phyloP scores from a whole-genome alignment of 805 yeast species.

The Starmerella bombicola region DNA sequence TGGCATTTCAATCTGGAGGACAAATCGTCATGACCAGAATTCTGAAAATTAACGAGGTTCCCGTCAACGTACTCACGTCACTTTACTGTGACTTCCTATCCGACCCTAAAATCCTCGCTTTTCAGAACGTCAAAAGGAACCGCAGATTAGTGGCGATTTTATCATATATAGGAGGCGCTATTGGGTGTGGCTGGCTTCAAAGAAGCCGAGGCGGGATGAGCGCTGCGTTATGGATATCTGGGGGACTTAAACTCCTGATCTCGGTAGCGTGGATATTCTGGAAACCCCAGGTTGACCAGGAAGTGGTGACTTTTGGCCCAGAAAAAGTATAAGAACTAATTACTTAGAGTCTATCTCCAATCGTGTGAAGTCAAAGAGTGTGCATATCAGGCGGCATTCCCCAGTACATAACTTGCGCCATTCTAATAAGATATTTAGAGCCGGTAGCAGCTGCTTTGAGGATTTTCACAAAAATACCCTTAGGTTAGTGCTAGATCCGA shows the following conservation, averaged over 20 bases:
- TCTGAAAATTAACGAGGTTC: conserved; percentile 14
- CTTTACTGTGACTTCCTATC: conserved; percentile 16
- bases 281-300: conserved; percentile 6
- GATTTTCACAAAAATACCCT: too few species aligned
- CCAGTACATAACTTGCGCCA: too few species aligned
- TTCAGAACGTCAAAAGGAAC: conserved; percentile 9
- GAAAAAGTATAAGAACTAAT: too few species aligned
- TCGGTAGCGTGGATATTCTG: conserved; percentile 10
- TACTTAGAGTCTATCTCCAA: too few species aligned
- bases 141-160: conserved; percentile 11
- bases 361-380: too few species aligned
- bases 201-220: conserved; percentile 14
- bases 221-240: conserved; percentile 13
- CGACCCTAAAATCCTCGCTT: conserved; percentile 9
- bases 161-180: conserved; percentile 11
- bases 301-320: too few species aligned
- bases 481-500: too few species aligned
- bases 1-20: conserved; percentile 16
- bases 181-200: conserved; percentile 15
- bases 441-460: too few species aligned
- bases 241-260: conserved; percentile 8
- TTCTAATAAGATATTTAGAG: too few species aligned
- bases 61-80: conserved; percentile 15
- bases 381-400: too few species aligned
- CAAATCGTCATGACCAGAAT: conserved; percentile 14